Base-by-base conservation (phyloP, 495 filamentous ascomycete genomes). In the Chaetomium fimeti region DNA sequence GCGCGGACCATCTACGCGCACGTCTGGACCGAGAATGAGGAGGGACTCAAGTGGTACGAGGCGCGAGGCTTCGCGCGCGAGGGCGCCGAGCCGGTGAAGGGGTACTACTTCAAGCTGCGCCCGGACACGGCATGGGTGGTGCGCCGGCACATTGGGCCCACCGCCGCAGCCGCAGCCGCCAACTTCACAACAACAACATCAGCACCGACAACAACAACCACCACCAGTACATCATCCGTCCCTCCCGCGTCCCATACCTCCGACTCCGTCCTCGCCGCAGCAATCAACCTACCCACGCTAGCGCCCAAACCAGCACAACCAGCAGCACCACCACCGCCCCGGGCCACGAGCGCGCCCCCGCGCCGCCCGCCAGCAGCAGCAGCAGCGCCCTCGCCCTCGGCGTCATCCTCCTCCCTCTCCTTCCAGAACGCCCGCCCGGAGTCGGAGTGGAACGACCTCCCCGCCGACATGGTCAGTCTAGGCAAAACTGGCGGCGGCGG, bases 1-100 rank as follows among this genome's bases (percentile, higher is more conserved):
- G 76, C 88, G 13, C 77, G 77, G 24, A 80, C 77, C 16, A 83
- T 79, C 13, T 92, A 90, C 59, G 94, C 94, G 16, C 94, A 98
- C 78, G 94, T 98, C 2, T 97, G 96, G 88, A 91, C 94, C 64
- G 87, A 88, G 63, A 98, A 98, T 71, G 83, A 85, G 13, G 94
- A 96, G 48, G 94, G 85, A 0, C 74, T 95, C 72, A 83, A 84
- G 63, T 98, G 94, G 94, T 98, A 98, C 80, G 66, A 74, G 24
- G 83, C 84, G 61, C 82, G 91, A n/a, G 92, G 93, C 5, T 98
- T 98, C 66, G 77, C 80, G 18, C 70, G 72, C 32, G 74, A 78
- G 45, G 83, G 76, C 22, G 73, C 77, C 53, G 62, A 71, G 47
- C 78, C 87, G 15, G 73, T 91, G 1, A 75, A 87, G 63, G 88